Conservation (phyloP, 2,329 filamentous ascomycete genomes). For the Coniochaeta sp. region DNA sequence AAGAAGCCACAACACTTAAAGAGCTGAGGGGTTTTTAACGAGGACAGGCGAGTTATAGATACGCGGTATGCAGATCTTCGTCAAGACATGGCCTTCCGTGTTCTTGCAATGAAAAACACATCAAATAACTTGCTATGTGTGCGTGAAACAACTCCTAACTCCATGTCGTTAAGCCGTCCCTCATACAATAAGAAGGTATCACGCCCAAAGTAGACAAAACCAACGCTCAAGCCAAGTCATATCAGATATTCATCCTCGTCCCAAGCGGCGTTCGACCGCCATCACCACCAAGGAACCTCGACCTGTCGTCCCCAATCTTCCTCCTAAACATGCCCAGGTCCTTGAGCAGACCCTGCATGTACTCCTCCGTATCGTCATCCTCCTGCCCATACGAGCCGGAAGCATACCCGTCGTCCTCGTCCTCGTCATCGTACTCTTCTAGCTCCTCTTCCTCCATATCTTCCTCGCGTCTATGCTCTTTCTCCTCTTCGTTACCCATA, state of each 20-base stretch:
- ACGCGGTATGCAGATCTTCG: neutral
- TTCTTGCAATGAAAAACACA: neutral
- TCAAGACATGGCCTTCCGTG: neutral
- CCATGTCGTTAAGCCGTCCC: neutral
- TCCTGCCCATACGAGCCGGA: slow-evolving; percentile 43
- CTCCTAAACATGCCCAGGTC: slow-evolving; percentile 75
- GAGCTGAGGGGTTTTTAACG: neutral
- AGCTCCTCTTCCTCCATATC: slow-evolving; percentile 17
- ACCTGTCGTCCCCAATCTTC: slow-evolving; percentile 79
- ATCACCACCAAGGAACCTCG: slow-evolving; percentile 61
- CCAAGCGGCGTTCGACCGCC: slow-evolving; percentile 45
- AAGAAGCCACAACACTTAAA: neutral
- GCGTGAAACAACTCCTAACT: neutral
- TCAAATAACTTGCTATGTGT: neutral
- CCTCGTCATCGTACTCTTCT: slow-evolving; percentile 35
- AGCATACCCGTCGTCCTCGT: slow-evolving; percentile 52
- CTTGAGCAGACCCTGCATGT: slow-evolving; percentile 75
- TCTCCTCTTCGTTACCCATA: slow-evolving; percentile 21
- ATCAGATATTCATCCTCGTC: slow-evolving; percentile 31
- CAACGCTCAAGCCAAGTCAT: neutral
- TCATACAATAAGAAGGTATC: neutral
- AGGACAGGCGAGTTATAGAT: neutral
- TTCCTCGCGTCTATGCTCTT: slow-evolving; percentile 19
- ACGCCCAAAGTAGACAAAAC: neutral
- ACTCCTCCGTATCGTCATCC: slow-evolving; percentile 66